Evolutionary conservation across 495 filamentous ascomycete genomes (phyloP).

Genomic region (Neurospora sp.): DNA sequence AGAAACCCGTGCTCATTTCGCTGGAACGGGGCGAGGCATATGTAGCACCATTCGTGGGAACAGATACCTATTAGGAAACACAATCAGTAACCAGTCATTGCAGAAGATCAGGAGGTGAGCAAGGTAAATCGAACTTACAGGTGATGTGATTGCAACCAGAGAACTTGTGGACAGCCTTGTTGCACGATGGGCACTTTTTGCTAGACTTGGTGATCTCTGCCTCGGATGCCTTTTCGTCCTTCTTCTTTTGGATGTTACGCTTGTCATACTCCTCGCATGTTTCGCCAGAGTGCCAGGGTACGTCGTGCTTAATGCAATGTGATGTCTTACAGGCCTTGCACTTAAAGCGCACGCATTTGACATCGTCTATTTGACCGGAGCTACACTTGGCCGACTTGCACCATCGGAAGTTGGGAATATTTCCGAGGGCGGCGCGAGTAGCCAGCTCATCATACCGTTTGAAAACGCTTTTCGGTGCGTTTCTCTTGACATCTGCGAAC

Average conservation of each 20-base stretch:
- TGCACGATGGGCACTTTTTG: conserved; percentile 37
- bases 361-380: conserved; percentile 33
- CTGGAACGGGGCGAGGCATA: conserved; percentile 28
- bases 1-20: conserved; percentile 18
- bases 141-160: conserved; percentile 41
- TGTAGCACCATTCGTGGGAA: conserved; percentile 37
- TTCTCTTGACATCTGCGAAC: conserved; percentile 23
- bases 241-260: conserved; percentile 17
- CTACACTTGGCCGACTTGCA: conserved; percentile 32
- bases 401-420: conserved; percentile 29
- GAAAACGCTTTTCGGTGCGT: conserved; percentile 22
- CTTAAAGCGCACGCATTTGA: conserved; percentile 26
- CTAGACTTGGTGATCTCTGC: conserved; percentile 25
- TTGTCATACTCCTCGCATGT: conserved; percentile 40
- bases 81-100: not conserved
- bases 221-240: conserved; percentile 29
- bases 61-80: conserved; percentile 23
- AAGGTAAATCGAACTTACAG: conserved; percentile 21
- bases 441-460: conserved; percentile 25
- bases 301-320: conserved; percentile 34
- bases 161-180: conserved; percentile 31
- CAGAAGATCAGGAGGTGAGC: not conserved
- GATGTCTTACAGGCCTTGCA: conserved; percentile 27
- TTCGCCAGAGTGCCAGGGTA: conserved; percentile 38
- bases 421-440: conserved; percentile 19